These are phyloP conservation scores for Paecilomyces variotii DNA, from an alignment of 2,329 filamentous ascomycete species.

Conservation along the genomic window DNA sequence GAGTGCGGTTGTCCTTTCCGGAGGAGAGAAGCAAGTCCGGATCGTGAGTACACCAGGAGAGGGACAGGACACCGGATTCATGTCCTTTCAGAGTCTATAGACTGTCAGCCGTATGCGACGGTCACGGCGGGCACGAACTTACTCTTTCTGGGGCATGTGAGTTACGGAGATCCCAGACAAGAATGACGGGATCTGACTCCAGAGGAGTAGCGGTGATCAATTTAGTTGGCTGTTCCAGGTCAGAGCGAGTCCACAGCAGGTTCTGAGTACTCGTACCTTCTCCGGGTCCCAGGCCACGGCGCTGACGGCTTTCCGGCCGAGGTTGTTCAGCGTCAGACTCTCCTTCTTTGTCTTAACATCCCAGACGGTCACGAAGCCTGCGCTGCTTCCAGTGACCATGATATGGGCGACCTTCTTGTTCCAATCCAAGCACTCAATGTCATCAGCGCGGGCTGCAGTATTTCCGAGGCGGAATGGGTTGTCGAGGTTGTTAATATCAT, in stretches of 20 bases:
- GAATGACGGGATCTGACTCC: slow-evolving; percentile 78
- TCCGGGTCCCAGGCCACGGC: slow-evolving; percentile 96
- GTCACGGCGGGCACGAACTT: slow-evolving; percentile 8
- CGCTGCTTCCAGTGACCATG: slow-evolving; percentile 83
- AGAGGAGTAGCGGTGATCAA: slow-evolving; percentile 86
- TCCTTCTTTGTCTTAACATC: slow-evolving; percentile 98
- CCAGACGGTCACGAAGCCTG: slow-evolving; percentile 96
- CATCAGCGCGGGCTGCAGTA: slow-evolving; percentile 78
- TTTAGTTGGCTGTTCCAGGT: slow-evolving; percentile 60
- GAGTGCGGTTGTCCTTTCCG: slow-evolving; percentile 91
- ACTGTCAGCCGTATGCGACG: slow-evolving; percentile 8
- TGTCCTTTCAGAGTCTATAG: slow-evolving; percentile 73
- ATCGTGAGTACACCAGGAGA: slow-evolving; percentile 94
- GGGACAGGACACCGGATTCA: slow-evolving; percentile 82
- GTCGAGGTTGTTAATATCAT: slow-evolving; percentile 82
- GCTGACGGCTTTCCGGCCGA: slow-evolving; percentile 84
- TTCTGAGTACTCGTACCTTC: slow-evolving; percentile 43
- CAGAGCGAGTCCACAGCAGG: slow-evolving; percentile 3
- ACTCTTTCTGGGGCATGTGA: slow-evolving; percentile 80
- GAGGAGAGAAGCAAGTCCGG: slow-evolving; percentile 81
- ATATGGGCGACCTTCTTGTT: slow-evolving; percentile 98
- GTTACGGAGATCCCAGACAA: slow-evolving; percentile 92
- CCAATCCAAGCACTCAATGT: slow-evolving; percentile 96
- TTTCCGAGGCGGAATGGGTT: slow-evolving; percentile 87
- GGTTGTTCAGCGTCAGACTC: slow-evolving; percentile 84